Evolutionary conservation across 805 yeast species (phyloP).

Genomic region (Lipomyces sp.): DNA sequence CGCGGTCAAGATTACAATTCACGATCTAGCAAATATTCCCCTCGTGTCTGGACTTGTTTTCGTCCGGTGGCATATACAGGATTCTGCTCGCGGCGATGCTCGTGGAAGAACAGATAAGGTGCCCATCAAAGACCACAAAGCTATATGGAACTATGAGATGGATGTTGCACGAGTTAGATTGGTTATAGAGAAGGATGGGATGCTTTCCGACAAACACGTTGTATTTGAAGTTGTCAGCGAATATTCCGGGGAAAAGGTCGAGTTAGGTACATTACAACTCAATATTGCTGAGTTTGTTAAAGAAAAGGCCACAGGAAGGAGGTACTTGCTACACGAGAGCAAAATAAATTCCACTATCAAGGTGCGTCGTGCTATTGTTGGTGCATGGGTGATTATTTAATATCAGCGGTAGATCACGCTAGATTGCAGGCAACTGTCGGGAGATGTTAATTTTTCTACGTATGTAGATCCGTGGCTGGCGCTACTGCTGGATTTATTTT

Average conservation of each 20-base stretch:
- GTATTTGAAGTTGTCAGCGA: conserved; percentile 55
- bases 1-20: conserved; percentile 59
- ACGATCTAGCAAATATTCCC: conserved; percentile 83
- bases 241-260: conserved; percentile 49
- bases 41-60: conserved; percentile 71
- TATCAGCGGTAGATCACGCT: conserved; percentile 18
- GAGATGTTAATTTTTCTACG: conserved; percentile 32
- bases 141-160: conserved; percentile 53
- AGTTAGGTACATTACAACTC: conserved; percentile 68
- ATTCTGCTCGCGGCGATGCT: conserved; percentile 52
- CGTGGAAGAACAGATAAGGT: conserved; percentile 54
- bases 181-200: conserved; percentile 47
- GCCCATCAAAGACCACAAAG: conserved; percentile 58
- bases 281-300: conserved; percentile 73
- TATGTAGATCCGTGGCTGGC: conserved; percentile 12
- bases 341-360: conserved; percentile 82
- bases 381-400: not conserved
- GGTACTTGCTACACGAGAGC: conserved; percentile 75
- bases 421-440: conserved; percentile 24
- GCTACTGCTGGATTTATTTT: not conserved
- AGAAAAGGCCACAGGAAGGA: conserved; percentile 58
- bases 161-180: conserved; percentile 50
- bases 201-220: conserved; percentile 48
- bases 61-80: conserved; percentile 66
- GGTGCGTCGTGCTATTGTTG: conserved; percentile 14